Evolutionary conservation across 106 monocot genomes (phyloP).

Genomic region (Dioscorea alata): DNA sequence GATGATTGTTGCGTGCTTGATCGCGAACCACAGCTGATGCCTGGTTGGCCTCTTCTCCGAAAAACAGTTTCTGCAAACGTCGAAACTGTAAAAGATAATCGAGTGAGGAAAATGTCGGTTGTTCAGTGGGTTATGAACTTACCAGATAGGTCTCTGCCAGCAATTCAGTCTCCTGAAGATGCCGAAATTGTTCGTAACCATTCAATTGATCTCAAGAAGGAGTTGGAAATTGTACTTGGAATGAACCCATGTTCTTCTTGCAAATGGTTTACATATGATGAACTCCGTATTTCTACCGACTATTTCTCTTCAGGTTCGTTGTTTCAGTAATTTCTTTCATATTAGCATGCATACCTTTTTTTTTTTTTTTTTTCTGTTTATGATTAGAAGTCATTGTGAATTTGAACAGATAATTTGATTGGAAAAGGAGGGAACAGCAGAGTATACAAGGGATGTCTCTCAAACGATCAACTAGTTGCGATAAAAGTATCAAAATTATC

Average conservation of each 20-base stretch:
- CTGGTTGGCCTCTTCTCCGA: conserved; percentile 83
- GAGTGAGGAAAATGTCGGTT: conserved; percentile 71
- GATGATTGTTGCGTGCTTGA: neutral
- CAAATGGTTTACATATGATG: conserved; percentile 62
- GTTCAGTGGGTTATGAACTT: conserved; percentile 94
- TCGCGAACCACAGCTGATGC: conserved; percentile 23
- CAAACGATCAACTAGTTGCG: conserved; percentile 49
- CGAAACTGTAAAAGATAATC: conserved; percentile 12
- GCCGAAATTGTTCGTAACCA: neutral
- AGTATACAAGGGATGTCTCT: conserved; percentile 73
- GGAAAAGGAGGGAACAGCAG: conserved; percentile 80
- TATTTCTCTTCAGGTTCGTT: conserved; percentile 63
- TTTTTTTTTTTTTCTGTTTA: neutral
- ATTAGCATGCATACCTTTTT: neutral
- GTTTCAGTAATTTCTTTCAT: neutral
- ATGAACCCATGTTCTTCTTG: conserved; percentile 38
- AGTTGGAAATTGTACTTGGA: conserved; percentile 40
- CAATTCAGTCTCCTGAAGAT: neutral
- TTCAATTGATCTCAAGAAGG: conserved; percentile 15
- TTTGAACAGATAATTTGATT: conserved; percentile 69
- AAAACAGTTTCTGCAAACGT: conserved; percentile 14
- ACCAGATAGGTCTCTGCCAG: conserved; percentile 43
- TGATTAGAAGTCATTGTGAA: neutral
- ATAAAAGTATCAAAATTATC: conserved; percentile 66
- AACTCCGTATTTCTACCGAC: conserved; percentile 43